Conservation (phyloP, 345 rosid species). For the Tarenaya hassleriana region DNA sequence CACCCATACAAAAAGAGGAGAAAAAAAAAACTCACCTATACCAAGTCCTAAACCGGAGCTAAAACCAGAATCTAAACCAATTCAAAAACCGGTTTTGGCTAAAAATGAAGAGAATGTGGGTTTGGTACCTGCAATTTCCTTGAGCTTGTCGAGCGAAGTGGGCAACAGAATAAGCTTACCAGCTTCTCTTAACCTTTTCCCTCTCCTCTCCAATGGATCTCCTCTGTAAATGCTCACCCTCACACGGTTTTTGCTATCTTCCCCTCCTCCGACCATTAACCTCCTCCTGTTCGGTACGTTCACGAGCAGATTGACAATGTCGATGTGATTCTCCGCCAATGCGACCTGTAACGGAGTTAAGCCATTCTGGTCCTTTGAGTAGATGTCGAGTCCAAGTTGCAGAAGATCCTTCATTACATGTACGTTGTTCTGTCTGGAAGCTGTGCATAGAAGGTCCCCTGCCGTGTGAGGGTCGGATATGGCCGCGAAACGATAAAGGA, state of each 20-base stretch:
- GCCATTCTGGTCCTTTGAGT: conserved; percentile 56
- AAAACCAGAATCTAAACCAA: neutral
- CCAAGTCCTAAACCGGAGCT: neutral
- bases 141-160: conserved; percentile 63
- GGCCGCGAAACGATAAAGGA: conserved; percentile 52
- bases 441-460: conserved; percentile 75
- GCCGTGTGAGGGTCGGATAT: conserved; percentile 52
- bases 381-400: conserved; percentile 46
- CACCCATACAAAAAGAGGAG: too few relatives aligned
- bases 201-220: conserved; percentile 55
- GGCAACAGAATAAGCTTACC: conserved; percentile 68
- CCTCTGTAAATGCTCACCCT: conserved; percentile 77
- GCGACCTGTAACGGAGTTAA: conserved; percentile 58
- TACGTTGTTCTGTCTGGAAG: conserved; percentile 54
- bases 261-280: conserved; percentile 13
- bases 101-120: neutral
- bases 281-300: too few relatives aligned
- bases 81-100: neutral
- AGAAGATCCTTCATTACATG: conserved; percentile 49
- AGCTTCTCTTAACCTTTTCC: conserved; percentile 30
- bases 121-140: conserved; percentile 59
- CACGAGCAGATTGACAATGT: conserved; percentile 58
- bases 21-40: too few relatives aligned
- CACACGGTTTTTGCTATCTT: conserved; percentile 21
- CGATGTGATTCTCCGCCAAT: conserved; percentile 41